Percentiles rank a stretch among this genome's conserved stretches.
Evolutionary conservation across 306 rosid species (phyloP).

Genomic region (Ormosia semicastrata): DNA sequence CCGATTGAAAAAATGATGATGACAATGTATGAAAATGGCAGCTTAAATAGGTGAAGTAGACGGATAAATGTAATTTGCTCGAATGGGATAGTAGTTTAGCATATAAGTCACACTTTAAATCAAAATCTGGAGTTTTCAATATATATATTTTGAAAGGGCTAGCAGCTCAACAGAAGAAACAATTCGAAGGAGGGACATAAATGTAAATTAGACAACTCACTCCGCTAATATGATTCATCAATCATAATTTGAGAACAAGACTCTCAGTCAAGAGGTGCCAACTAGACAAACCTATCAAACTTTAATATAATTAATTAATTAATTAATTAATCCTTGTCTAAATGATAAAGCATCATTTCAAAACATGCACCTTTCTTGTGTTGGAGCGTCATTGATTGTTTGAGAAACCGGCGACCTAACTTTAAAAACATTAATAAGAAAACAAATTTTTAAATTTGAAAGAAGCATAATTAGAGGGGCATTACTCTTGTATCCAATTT

Average conservation of each 20-base stretch:
- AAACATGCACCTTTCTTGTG: slow-evolving; percentile 26
- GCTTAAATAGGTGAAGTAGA: neutral
- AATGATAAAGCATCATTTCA: slow-evolving; percentile 40
- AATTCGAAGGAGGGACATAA: neutral
- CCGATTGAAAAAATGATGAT: neutral
- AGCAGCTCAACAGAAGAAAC: neutral
- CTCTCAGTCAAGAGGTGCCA: neutral
- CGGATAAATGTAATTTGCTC: neutral
- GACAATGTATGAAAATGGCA: neutral
- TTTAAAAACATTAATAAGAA: neutral
- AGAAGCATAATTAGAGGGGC: neutral
- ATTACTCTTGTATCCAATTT: too few relatives aligned
- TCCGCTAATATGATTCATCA: neutral
- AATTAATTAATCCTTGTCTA: slow-evolving; percentile 25
- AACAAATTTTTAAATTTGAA: neutral
- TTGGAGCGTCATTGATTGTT: slow-evolving; percentile 43
- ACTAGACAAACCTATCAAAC: neutral
- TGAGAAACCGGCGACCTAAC: slow-evolving; percentile 11
- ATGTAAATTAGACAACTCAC: neutral
- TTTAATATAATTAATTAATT: neutral
- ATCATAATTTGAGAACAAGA: neutral
- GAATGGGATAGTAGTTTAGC: neutral
- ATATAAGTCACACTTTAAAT: neutral
- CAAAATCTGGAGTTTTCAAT: neutral
- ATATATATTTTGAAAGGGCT: too few relatives aligned